Evolutionary conservation across 352 stramenopile species (phyloP), one percentile per base, ranked within the genome.

Genomic region (Phytophthora ramorum): DNA sequence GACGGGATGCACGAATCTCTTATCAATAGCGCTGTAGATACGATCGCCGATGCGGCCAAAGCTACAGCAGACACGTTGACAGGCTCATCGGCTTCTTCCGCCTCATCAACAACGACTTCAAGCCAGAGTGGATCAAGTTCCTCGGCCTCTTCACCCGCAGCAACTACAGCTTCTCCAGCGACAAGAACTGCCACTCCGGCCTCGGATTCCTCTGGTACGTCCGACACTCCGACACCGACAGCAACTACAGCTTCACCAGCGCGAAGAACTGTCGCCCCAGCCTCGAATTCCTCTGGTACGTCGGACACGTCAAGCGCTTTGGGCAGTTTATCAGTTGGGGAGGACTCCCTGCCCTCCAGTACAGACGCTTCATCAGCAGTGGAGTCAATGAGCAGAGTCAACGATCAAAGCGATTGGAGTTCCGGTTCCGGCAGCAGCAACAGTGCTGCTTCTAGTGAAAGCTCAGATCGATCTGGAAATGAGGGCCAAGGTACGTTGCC

Each of bases 51-150:
- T 44, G 49, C 32, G 22, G 49, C 34, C 10, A 44, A 22, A 48
- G n/a, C 32, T 30, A 60, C 58, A 49, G 22, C 49, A 14, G 32
- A 66, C 49, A 52, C 49, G 17, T 54, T 66, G 19, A 50, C 49
- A 2, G 40, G 32, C 4, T 37, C 41, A 14, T 41, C 58, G 34
- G 54, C 48, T 4, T 40, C 57, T 10, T 38, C 38, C 16, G n/a
- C 58, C 17, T 20, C 14, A 19, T 32, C 48, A 7, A 6, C 35
- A 30, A 40, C 58, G 7, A 66, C 16, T 13, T 54, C 49, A 17
- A 65, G 57, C 34, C 24, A 20, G 46, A 58, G 35, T 13, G 28
- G 32, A n/a, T 51, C 30, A 4, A 22, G 3, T 16, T 44, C 26
- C 16, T 38, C 46, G 20, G n/a, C 47, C 5, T 40, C 46, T 20